Conservation (phyloP, 2,329 filamentous ascomycete species). For the Aureobasidium sp. region DNA sequence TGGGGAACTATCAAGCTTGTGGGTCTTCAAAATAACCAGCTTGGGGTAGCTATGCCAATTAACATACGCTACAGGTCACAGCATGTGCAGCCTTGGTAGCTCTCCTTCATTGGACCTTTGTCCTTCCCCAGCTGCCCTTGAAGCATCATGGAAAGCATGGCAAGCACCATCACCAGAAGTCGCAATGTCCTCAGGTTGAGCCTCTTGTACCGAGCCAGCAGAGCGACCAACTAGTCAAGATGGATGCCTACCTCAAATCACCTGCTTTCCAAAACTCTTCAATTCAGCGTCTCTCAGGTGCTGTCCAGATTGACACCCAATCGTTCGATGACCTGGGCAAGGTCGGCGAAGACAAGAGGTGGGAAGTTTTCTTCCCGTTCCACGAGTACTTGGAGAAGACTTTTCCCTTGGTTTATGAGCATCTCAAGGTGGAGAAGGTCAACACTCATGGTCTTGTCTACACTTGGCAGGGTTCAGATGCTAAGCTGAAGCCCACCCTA, state of each 20-base stretch:
- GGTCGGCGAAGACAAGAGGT: conserved; percentile 49
- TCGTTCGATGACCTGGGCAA: conserved; percentile 52
- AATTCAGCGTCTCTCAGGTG: conserved; percentile 45
- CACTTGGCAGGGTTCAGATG: conserved; percentile 49
- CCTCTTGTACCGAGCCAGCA: conserved; percentile 14
- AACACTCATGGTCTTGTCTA: conserved; percentile 58
- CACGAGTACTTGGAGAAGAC: conserved; percentile 41
- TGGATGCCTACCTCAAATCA: conserved; percentile 28
- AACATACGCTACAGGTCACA: not conserved
- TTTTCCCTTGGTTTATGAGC: conserved; percentile 43
- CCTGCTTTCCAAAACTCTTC: conserved; percentile 27
- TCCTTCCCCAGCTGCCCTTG: not conserved
- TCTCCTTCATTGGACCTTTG: not conserved
- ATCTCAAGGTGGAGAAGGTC: conserved; percentile 43
- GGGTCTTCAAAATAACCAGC: not conserved
- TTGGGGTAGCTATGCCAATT: not conserved
- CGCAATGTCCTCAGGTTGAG: conserved; percentile 17
- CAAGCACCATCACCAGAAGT: conserved; percentile 13
- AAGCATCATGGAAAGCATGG: conserved; percentile 13
- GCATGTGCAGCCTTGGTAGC: not conserved
- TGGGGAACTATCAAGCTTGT: conserved; percentile 2
- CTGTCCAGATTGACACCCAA: conserved; percentile 50
- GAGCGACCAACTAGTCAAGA: conserved; percentile 22
- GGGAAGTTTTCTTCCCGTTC: conserved; percentile 49
- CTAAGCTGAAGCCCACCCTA: conserved; percentile 47